Percentiles rank a stretch among this genome's conserved stretches.
Conservation (phyloP, 345 rosid genomes). For the Salix exigua region DNA sequence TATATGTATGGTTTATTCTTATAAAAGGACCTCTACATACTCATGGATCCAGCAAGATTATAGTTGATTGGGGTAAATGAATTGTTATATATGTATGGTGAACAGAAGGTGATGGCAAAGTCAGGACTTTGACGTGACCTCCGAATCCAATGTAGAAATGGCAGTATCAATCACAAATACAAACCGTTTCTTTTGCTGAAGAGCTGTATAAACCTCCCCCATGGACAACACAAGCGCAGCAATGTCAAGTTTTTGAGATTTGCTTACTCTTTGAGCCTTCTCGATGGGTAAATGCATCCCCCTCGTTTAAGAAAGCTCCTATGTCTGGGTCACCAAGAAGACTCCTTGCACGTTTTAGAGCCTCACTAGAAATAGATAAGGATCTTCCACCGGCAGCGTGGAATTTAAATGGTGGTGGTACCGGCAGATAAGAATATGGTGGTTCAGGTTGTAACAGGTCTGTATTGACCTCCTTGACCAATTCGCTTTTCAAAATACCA, state of each 20-base stretch:
- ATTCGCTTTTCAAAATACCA: constrained; percentile 28
- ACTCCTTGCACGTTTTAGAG: constrained; percentile 75
- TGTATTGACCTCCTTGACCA: constrained; percentile 20
- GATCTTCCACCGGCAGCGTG: constrained; percentile 89
- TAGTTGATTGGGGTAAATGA: constrained; percentile 49
- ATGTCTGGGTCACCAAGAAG: constrained; percentile 91
- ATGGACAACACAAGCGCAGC: constrained; percentile 68
- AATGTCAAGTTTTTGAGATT: constrained; percentile 45
- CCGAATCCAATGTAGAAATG: constrained; percentile 29
- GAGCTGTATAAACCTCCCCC: constrained; percentile 58
- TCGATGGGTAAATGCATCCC: constrained; percentile 33
- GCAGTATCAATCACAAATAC: constrained; percentile 83
- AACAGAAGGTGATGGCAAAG: constrained; percentile 82
- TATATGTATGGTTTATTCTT: too few species aligned
- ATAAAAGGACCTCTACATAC: constrained; percentile 18
- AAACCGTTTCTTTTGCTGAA: constrained; percentile 77
- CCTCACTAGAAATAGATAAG: constrained; percentile 78
- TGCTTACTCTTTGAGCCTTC: constrained; percentile 38
- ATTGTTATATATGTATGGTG: constrained; percentile 41
- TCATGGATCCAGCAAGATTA: constrained; percentile 81
- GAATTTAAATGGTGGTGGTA: constrained; percentile 60
- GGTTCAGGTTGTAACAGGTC: constrained; percentile 26
- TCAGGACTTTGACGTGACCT: constrained; percentile 48
- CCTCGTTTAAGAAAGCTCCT: constrained; percentile 51
- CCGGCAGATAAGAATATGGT: constrained; percentile 13